Evolutionary conservation across 192 early-diverging fungal genomes (phyloP).

Genomic region (Entophlyctis luteolus): DNA sequence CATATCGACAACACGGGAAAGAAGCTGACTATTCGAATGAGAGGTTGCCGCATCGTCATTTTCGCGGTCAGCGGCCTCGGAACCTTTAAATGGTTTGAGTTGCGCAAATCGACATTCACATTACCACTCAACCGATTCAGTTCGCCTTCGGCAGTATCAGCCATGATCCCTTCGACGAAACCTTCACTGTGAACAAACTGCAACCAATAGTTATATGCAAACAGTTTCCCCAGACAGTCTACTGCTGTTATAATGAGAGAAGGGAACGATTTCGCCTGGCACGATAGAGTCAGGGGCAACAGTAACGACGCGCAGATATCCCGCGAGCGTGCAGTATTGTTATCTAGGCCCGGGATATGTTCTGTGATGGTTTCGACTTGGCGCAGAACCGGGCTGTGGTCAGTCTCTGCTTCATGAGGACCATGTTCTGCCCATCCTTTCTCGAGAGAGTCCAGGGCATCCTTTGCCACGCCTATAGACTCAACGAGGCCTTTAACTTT

Average conservation of each 20-base stretch:
- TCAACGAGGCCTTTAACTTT: slow-evolving; percentile 32
- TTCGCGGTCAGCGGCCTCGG: background rate
- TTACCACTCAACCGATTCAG: slow-evolving; percentile 21
- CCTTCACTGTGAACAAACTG: slow-evolving; percentile 9
- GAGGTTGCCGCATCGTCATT: slow-evolving; percentile 33
- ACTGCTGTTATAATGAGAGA: slow-evolving; percentile 65
- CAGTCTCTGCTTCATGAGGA: too few relatives aligned
- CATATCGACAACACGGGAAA: slow-evolving; percentile 68
- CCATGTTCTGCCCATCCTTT: too few relatives aligned
- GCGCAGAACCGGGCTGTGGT: too few relatives aligned
- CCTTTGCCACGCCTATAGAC: slow-evolving; percentile 27
- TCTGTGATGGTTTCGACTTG: background rate
- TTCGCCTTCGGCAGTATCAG: slow-evolving; percentile 21
- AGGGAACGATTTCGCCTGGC: slow-evolving; percentile 51
- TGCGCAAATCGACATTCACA: slow-evolving; percentile 18
- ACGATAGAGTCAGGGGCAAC: slow-evolving; percentile 63
- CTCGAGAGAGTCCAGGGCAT: slow-evolving; percentile 10
- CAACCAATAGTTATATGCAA: slow-evolving; percentile 50
- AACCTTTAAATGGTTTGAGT: slow-evolving; percentile 1
- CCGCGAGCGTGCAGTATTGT: background rate
- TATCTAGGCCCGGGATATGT: background rate
- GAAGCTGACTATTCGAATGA: slow-evolving; percentile 28
- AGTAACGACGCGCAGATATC: slow-evolving; percentile 42
- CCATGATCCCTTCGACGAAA: background rate
- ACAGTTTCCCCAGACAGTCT: slow-evolving; percentile 72